These are phyloP conservation scores for Cadophora luteo-olivacea DNA, from an alignment of 2,329 filamentous ascomycete species.

Conservation along the genomic window DNA sequence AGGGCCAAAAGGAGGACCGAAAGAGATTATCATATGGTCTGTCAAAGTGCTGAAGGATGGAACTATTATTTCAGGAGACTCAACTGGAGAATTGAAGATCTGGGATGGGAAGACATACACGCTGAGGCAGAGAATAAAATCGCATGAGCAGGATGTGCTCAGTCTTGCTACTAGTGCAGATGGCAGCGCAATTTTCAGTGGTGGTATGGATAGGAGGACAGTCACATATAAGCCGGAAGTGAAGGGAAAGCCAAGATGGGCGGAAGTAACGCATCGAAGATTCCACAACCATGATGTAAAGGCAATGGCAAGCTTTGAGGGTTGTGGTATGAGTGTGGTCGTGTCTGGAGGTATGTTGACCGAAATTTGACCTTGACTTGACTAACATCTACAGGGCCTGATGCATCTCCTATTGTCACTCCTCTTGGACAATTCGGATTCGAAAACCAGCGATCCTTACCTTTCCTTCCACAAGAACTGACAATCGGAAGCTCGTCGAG, in stretches of 20 bases:
- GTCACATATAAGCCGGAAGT: constrained; percentile 77
- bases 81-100: constrained; percentile 89
- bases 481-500: constrained; percentile 75
- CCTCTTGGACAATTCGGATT: constrained; percentile 79
- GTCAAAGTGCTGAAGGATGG: constrained; percentile 87
- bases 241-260: constrained; percentile 73
- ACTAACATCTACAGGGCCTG: constrained; percentile 68
- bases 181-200: constrained; percentile 83
- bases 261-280: constrained; percentile 82
- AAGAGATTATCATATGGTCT: constrained; percentile 90
- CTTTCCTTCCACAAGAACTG: constrained; percentile 82
- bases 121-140: constrained; percentile 82
- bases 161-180: constrained; percentile 84
- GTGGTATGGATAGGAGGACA: constrained; percentile 89
- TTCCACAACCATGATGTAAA: constrained; percentile 97
- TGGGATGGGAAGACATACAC: constrained; percentile 95
- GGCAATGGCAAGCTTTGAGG: constrained; percentile 89
- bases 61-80: constrained; percentile 93
- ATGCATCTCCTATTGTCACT: constrained; percentile 81
- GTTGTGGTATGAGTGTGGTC: constrained; percentile 80
- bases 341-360: constrained; percentile 80
- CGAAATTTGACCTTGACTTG: constrained; percentile 3
- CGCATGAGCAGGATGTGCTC: constrained; percentile 88
- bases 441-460: constrained; percentile 82
- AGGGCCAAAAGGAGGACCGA: constrained; percentile 76